These are phyloP conservation scores for Malus sieversii DNA, from an alignment of 306 rosid genomes.

Conservation along the genomic window DNA sequence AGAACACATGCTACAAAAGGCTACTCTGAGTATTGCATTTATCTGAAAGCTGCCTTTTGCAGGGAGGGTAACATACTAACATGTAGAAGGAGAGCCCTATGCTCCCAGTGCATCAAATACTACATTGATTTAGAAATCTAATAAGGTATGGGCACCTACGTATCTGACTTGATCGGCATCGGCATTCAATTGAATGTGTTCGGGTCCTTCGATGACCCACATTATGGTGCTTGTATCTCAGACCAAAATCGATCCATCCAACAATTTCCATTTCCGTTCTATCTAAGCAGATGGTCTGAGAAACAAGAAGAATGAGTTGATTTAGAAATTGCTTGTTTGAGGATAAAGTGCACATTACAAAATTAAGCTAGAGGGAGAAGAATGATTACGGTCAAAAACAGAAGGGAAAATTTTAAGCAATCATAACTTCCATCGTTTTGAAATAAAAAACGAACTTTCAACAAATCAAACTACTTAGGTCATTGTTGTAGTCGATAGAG, in stretches of 20 bases:
- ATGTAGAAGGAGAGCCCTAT: not conserved
- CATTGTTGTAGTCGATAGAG: accelerated
- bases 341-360: not conserved
- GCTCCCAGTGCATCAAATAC: not conserved
- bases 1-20: not conserved
- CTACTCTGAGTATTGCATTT: not conserved
- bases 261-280: not conserved
- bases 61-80: not conserved
- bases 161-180: not conserved
- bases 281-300: conserved; percentile 18
- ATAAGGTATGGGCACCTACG: not conserved
- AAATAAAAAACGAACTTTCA: not conserved
- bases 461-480: not conserved
- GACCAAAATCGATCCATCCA: not conserved
- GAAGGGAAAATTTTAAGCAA: not conserved
- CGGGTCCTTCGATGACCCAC: not conserved
- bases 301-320: not conserved
- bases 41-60: not conserved
- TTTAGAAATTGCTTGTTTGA: not conserved
- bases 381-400: not conserved
- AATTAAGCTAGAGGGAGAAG: not conserved
- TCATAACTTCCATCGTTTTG: not conserved
- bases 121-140: not conserved
- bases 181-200: not conserved
- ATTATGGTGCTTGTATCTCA: not conserved